phyloP scores from a whole-genome alignment of 2,329 filamentous ascomycete genomes.

The Aspergillus niger region DNA sequence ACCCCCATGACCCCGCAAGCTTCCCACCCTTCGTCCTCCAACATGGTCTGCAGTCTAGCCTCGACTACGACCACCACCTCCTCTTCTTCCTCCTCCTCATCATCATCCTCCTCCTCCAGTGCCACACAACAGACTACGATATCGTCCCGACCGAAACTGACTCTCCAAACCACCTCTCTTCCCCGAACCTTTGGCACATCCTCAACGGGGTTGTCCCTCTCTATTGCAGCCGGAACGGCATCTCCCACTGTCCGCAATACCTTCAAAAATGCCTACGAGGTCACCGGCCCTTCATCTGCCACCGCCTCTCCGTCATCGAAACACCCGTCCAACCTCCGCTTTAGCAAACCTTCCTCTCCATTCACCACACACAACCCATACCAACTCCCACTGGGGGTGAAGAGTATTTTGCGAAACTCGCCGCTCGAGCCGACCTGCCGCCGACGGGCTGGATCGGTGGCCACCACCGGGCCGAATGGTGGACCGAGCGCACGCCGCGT shows the following conservation, averaged over 20 bases:
- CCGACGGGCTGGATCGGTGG: constrained; percentile 44
- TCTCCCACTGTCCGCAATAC: constrained; percentile 65
- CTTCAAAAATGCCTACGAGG: constrained; percentile 61
- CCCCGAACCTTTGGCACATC: constrained; percentile 57
- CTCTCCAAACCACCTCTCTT: constrained; percentile 58
- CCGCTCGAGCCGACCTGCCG: constrained; percentile 40
- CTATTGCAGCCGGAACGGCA: constrained; percentile 51
- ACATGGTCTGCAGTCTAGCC: constrained; percentile 20
- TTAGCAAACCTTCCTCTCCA: constrained; percentile 35
- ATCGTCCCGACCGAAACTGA: constrained; percentile 56
- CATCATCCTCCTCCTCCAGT: no score
- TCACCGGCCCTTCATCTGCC: constrained; percentile 41
- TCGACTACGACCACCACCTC: constrained; percentile 13
- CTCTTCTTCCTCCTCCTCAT: constrained; percentile 26
- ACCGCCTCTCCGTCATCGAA: constrained; percentile 39
- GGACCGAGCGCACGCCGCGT: constrained; percentile 38
- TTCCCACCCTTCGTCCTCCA: constrained; percentile 16
- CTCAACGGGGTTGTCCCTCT: constrained; percentile 55
- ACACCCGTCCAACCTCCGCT: constrained; percentile 25
- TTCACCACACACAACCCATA: constrained; percentile 38
- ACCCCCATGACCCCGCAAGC: constrained; percentile 26
- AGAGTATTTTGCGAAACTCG: constrained; percentile 52
- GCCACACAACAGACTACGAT: no score
- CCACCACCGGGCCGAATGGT: constrained; percentile 34
- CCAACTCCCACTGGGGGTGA: constrained; percentile 47